Evolutionary conservation across 1,139 yeast species (phyloP).

Genomic region (Taphrina communis): DNA sequence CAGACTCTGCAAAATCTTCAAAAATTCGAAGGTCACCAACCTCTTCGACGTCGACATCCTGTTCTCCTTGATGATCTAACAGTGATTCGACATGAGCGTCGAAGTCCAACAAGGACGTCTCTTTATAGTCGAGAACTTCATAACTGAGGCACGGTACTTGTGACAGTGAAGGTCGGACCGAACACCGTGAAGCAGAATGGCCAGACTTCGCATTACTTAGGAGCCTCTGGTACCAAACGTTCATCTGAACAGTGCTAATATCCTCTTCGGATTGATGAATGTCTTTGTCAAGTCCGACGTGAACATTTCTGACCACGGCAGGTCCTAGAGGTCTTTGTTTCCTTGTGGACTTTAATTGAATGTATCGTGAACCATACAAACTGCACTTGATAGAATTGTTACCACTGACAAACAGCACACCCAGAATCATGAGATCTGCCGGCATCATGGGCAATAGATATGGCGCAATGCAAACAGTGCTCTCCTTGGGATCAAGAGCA

Average conservation of each 20-base stretch:
- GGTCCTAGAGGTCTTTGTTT: not conserved
- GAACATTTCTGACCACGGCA: not conserved
- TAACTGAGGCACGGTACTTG: not conserved
- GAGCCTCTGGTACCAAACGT: not conserved
- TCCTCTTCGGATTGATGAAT: not conserved
- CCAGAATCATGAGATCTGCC: not conserved
- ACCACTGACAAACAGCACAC: not conserved
- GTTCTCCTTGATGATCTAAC: not conserved
- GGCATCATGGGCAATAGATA: not conserved
- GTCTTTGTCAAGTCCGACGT: too few relatives aligned
- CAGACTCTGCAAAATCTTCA: slow-evolving; percentile 4
- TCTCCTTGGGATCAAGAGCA: not conserved
- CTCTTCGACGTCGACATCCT: not conserved
- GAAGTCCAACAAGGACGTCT: not conserved
- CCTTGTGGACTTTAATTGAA: not conserved
- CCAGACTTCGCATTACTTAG: not conserved
- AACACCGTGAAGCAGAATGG: too few relatives aligned
- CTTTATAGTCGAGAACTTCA: slow-evolving; percentile 2
- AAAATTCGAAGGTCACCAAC: not conserved
- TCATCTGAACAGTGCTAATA: not conserved
- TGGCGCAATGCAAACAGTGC: not conserved
- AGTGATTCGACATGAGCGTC: not conserved
- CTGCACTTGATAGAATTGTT: not conserved
- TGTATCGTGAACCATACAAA: not conserved
- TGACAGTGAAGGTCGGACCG: not conserved